Percentiles rank a stretch among this genome's conserved stretches.
These are phyloP conservation scores for Ogataea zsoltii DNA, from an alignment of 805 yeast species.

Conservation along the genomic window DNA sequence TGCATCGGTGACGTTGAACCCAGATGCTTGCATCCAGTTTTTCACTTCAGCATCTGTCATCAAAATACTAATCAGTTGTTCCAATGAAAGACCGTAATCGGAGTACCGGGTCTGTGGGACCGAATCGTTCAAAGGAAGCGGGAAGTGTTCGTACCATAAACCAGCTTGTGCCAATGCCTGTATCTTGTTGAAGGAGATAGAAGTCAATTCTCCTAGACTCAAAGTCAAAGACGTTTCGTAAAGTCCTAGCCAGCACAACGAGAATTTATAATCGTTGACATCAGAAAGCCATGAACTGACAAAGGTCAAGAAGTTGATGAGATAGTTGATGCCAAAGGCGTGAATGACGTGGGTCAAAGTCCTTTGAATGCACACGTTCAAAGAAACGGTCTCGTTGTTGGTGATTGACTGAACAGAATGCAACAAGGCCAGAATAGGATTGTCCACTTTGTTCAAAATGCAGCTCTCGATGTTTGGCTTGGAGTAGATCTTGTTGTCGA, in stretches of 20 bases:
- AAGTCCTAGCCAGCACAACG: conserved; percentile 21
- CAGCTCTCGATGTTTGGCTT: conserved; percentile 45
- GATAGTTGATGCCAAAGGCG: conserved; percentile 25
- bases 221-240: conserved; percentile 9
- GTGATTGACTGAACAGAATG: conserved; percentile 37
- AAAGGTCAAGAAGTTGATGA: conserved; percentile 25
- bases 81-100: conserved; percentile 4
- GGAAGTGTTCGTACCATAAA: conserved; percentile 21
- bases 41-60: conserved; percentile 10
- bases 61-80: conserved; percentile 10
- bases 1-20: conserved; percentile 9
- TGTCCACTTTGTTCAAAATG: conserved; percentile 41
- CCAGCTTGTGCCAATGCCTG: conserved; percentile 8
- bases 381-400: conserved; percentile 21
- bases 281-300: conserved; percentile 22
- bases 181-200: conserved; percentile 10
- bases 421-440: conserved; percentile 42
- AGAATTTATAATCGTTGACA: conserved; percentile 19
- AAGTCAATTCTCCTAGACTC: conserved; percentile 12
- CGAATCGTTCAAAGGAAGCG: conserved; percentile 6
- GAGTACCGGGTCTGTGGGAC: neutral
- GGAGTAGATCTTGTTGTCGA: conserved; percentile 14
- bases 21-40: conserved; percentile 19
- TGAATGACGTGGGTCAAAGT: conserved; percentile 30
- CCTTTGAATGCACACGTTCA: conserved; percentile 27